These are phyloP conservation scores for Cadophora sp. DNA, from an alignment of 2,329 filamentous ascomycete species.

Conservation along the genomic window DNA sequence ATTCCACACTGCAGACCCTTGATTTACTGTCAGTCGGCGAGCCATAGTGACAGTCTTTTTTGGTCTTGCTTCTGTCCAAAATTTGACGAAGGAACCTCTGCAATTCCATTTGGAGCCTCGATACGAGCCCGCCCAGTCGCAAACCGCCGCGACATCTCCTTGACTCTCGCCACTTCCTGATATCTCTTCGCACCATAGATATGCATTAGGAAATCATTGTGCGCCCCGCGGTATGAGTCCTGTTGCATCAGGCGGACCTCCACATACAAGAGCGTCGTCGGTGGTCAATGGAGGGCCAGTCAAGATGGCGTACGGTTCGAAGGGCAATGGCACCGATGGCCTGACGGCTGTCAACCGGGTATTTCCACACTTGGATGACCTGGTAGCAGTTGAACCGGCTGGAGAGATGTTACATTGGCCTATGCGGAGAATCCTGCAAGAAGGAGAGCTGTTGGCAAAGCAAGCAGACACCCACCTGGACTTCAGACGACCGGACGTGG, in stretches of 20 bases:
- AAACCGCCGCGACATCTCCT: background rate
- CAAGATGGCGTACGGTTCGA: conserved; percentile 30
- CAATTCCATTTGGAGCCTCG: background rate
- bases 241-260: conserved; percentile 35
- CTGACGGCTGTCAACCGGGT: conserved; percentile 35
- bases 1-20: background rate
- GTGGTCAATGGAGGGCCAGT: conserved; percentile 38
- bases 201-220: background rate
- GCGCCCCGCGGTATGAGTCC: conserved; percentile 42
- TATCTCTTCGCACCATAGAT: background rate
- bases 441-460: conserved; percentile 59
- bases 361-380: conserved; percentile 52
- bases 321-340: conserved; percentile 28
- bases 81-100: background rate
- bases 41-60: background rate
- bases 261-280: conserved; percentile 35
- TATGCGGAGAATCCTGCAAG: conserved; percentile 59
- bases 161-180: background rate
- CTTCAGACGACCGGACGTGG: conserved; percentile 73
- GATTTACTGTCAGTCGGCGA: background rate
- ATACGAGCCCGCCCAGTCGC: conserved; percentile 4
- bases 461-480: conserved; percentile 67
- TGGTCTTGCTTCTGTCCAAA: background rate
- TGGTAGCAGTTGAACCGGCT: conserved; percentile 47
- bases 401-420: conserved; percentile 47